phyloP scores from a whole-genome alignment of 2,329 filamentous ascomycete species.

The Proliferodiscus dingleyae region DNA sequence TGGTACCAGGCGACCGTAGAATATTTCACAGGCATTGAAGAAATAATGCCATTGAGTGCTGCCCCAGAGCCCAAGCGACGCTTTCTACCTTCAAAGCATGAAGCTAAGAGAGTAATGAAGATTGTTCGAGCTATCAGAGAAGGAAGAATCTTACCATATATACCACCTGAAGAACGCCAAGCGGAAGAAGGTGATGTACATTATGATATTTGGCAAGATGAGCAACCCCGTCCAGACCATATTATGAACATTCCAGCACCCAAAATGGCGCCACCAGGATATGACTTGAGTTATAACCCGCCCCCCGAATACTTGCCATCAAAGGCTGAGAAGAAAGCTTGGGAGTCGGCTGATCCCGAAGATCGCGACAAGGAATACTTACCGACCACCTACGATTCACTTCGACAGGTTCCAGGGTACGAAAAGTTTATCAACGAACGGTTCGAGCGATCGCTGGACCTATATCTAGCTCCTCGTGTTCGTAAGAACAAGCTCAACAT shows the following conservation, averaged over 20 bases:
- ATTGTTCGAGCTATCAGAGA: conserved; percentile 93
- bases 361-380: conserved; percentile 88
- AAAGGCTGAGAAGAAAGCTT: conserved; percentile 74
- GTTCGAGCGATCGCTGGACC: conserved; percentile 90
- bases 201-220: conserved; percentile 91
- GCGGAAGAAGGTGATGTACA: conserved; percentile 68
- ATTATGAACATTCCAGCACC: conserved; percentile 93
- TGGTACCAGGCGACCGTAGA: conserved; percentile 68
- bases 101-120: conserved; percentile 95
- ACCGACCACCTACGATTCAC: conserved; percentile 72
- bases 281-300: conserved; percentile 94
- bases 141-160: conserved; percentile 88
- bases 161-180: conserved; percentile 64
- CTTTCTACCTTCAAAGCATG: conserved; percentile 94
- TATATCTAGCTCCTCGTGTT: conserved; percentile 90
- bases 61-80: conserved; percentile 94
- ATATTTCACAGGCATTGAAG: conserved; percentile 85
- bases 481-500: conserved; percentile 94
- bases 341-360: conserved; percentile 83
- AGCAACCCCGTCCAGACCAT: conserved; percentile 75
- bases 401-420: conserved; percentile 90
- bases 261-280: conserved; percentile 87
- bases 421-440: conserved; percentile 88
- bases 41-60: conserved; percentile 91
- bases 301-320: conserved; percentile 90